Evolutionary conservation across 257 asterid species (phyloP).

Genomic region (Primulina eburnea): DNA sequence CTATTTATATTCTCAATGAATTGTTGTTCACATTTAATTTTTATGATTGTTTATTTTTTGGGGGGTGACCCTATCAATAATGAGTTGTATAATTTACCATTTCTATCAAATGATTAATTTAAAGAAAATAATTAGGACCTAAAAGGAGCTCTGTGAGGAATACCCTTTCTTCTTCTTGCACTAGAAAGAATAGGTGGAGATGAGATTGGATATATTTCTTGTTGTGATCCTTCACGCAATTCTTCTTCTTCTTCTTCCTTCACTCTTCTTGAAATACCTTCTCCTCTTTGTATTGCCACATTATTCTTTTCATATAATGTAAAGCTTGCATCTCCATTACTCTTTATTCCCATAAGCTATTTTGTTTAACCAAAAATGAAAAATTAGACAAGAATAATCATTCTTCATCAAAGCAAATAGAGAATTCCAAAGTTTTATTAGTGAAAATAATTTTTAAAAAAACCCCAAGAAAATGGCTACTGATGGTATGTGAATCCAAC

Average conservation of each 20-base stretch:
- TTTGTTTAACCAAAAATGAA: slow-evolving; percentile 13
- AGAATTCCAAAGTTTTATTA: neutral
- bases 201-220: slow-evolving; percentile 64
- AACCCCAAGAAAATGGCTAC: neutral
- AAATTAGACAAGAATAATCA: neutral
- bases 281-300: slow-evolving; percentile 46
- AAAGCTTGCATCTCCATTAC: slow-evolving; percentile 63
- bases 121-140: slow-evolving; percentile 31
- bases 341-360: slow-evolving; percentile 76
- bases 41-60: too few species aligned
- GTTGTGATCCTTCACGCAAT: slow-evolving; percentile 61
- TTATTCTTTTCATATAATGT: slow-evolving; percentile 52
- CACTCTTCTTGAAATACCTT: slow-evolving; percentile 50
- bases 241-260: slow-evolving; percentile 38
- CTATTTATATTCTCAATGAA: neutral
- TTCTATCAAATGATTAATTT: too few species aligned
- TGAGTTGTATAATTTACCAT: neutral
- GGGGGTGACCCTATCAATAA: neutral
- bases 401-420: neutral
- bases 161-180: slow-evolving; percentile 87
- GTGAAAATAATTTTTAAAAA: neutral
- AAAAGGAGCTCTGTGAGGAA: slow-evolving; percentile 84
- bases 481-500: neutral
- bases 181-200: slow-evolving; percentile 58
- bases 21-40: neutral